These are phyloP conservation scores for Nitzschia sp. DNA, from an alignment of 108 stramenopile species.

Conservation along the genomic window DNA sequence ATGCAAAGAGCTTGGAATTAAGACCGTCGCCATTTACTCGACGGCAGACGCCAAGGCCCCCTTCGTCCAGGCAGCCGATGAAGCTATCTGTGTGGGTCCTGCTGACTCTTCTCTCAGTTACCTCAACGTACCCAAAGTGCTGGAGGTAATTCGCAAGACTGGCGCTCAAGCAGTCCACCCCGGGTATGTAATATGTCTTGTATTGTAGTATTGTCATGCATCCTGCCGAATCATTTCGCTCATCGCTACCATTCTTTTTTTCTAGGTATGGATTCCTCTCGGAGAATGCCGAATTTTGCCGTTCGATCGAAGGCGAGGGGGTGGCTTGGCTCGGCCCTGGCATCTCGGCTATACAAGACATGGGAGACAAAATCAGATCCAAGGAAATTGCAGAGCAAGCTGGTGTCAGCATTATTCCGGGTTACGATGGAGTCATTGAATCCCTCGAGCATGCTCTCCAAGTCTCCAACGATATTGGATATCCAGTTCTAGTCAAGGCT, in stretches of 20 bases:
- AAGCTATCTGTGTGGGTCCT: constrained; percentile 83
- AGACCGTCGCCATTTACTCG: constrained; percentile 87
- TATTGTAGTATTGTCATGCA: constrained; percentile 56
- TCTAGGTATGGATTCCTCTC: constrained; percentile 92
- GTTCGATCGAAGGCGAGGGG: constrained; percentile 43
- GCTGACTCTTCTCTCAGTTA: constrained; percentile 78
- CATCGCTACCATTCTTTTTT: background rate
- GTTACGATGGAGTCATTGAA: constrained; percentile 61
- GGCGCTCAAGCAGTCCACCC: constrained; percentile 94
- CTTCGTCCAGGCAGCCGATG: constrained; percentile 59
- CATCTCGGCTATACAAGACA: constrained; percentile 65
- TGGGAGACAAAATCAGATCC: constrained; percentile 90
- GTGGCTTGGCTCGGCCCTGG: constrained; percentile 89
- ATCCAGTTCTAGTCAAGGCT: constrained; percentile 89
- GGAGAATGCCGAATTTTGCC: constrained; percentile 88
- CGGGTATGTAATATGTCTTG: too few relatives aligned
- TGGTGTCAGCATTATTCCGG: constrained; percentile 89
- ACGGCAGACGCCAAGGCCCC: constrained; percentile 73
- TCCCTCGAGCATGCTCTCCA: constrained; percentile 42
- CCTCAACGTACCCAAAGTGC: constrained; percentile 72
- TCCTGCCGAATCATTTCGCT: background rate
- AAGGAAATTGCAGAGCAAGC: constrained; percentile 68
- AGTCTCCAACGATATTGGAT: constrained; percentile 62
- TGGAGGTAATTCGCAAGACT: constrained; percentile 62
- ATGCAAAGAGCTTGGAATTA: constrained; percentile 61